A percentile compares a stretch with the other conserved stretches of the same genome.
Evolutionary conservation across 2,329 filamentous ascomycete genomes (phyloP).

Genomic region (Pezicula carpinea): DNA sequence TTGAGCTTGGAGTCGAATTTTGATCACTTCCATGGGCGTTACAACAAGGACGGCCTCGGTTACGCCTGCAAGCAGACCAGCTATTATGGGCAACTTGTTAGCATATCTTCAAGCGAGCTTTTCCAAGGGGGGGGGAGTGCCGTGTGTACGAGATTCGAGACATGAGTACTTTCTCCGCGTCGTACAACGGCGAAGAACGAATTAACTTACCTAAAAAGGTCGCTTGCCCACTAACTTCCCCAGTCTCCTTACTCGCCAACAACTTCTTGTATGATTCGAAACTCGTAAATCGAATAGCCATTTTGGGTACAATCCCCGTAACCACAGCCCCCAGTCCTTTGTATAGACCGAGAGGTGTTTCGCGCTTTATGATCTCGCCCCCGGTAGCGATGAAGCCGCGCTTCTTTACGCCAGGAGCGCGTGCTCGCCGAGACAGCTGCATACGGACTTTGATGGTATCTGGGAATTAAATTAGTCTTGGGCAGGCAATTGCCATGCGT

Average conservation of each 20-base stretch:
- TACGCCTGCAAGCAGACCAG: constrained; percentile 86
- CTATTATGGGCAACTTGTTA: constrained; percentile 34
- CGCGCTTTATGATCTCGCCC: constrained; percentile 77
- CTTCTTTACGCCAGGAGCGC: constrained; percentile 73
- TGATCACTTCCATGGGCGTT: constrained; percentile 98
- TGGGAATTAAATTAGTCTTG: constrained; percentile 26
- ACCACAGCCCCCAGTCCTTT: constrained; percentile 97
- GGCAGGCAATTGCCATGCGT: background rate
- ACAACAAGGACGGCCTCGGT: constrained; percentile 96
- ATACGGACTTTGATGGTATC: constrained; percentile 99
- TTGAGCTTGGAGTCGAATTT: constrained; percentile 96
- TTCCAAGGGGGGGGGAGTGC: background rate
- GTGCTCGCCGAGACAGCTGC: constrained; percentile 88
- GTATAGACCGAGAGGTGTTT: constrained; percentile 91
- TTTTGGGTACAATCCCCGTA: constrained; percentile 96
- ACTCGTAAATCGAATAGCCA: constrained; percentile 97
- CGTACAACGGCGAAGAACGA: constrained; percentile 32
- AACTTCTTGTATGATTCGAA: constrained; percentile 93
- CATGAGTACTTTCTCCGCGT: background rate
- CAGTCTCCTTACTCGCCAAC: constrained; percentile 64
- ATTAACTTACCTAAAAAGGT: constrained; percentile 62
- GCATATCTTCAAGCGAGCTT: background rate
- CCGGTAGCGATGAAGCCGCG: constrained; percentile 88
- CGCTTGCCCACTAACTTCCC: constrained; percentile 61
- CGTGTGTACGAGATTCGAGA: background rate